These are phyloP conservation scores for Suillus subalutaceus DNA, from an alignment of 768 basidiomycete genomes.

Conservation along the genomic window DNA sequence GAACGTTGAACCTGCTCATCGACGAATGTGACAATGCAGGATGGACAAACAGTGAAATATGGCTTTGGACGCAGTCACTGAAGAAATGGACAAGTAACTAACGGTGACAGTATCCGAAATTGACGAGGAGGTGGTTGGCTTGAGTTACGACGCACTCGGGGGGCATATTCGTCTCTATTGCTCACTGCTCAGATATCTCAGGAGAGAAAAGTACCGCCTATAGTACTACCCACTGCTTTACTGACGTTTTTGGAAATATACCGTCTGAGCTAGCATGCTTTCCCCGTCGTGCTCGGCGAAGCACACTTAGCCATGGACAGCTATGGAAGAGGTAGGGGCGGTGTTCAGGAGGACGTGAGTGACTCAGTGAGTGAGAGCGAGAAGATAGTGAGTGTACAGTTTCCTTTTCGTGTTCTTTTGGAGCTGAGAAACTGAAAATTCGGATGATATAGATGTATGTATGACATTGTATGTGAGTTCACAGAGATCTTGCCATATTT, in stretches of 20 bases:
- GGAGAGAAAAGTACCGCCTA: neutral
- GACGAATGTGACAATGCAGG: neutral
- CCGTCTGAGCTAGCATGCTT: neutral
- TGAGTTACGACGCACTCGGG: too few species aligned
- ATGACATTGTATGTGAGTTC: neutral
- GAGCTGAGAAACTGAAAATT: neutral
- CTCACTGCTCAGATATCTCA: too few species aligned
- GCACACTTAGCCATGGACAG: neutral
- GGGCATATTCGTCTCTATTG: too few species aligned
- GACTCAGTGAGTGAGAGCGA: neutral
- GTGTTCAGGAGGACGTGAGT: neutral
- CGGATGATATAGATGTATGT: neutral
- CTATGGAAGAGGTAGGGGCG: neutral
- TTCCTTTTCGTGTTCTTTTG: neutral
- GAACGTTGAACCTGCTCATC: neutral
- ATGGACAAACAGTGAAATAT: neutral
- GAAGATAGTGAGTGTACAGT: neutral
- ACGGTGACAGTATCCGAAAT: neutral
- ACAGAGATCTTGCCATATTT: neutral
- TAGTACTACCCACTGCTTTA: too few species aligned
- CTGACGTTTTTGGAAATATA: neutral
- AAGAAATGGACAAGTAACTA: neutral
- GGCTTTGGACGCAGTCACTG: too few species aligned
- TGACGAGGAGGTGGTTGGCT: neutral
- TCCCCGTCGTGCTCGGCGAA: neutral